Base-by-base conservation (phyloP, 192 early-diverging fungal species). In the Funneliformis mosseae region DNA sequence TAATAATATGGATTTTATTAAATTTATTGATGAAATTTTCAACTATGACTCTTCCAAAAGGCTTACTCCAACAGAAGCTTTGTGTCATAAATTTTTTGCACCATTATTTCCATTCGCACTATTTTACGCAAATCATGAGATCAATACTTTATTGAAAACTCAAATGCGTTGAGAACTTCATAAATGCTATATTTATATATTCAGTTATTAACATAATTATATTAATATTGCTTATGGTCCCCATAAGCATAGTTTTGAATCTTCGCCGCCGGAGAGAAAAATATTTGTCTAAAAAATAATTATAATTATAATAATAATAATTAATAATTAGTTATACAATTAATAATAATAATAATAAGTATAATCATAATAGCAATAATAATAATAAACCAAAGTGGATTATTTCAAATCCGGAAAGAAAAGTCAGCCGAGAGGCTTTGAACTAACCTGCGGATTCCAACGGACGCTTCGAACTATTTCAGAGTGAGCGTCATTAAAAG, bases 381-480 rank as follows among this genome's bases (percentile, higher is more conserved):
- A n/a, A n/a, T n/a, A n/a, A n/a, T n/a, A n/a, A n/a, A n/a, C n/a
- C 33, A 33, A 33, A 33, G 33, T 33, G 33, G 33, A 33, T 33
- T 33, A 33, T n/a, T n/a, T n/a, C n/a, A n/a, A n/a, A n/a, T n/a
- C n/a, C n/a, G n/a, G n/a, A n/a, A 33, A 33, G 3, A 33, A 33
- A 33, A 33, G 33, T 33, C 33, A 33, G 33, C 33, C 33, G 3
- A 33, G 33, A 33, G 33, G 33, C 33, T 33, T 33, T 33, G 33
- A 33, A 33, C 90, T 87, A 7, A 87, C 80, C 62, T 82, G 63
- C 9, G 89, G 76, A 64, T 96, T 88, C 95, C 96, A 97, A 80
- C 77, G 84, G 62, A 92, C 87, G 8, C 90, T 92, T 39, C 98
- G 87, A 71, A 99, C 93, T 80, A 98, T 89, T 64, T 94, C 97